Evolutionary conservation across 805 yeast species (phyloP), one percentile per base, ranked within the genome.

Genomic region (Lipomyces lipofer): DNA sequence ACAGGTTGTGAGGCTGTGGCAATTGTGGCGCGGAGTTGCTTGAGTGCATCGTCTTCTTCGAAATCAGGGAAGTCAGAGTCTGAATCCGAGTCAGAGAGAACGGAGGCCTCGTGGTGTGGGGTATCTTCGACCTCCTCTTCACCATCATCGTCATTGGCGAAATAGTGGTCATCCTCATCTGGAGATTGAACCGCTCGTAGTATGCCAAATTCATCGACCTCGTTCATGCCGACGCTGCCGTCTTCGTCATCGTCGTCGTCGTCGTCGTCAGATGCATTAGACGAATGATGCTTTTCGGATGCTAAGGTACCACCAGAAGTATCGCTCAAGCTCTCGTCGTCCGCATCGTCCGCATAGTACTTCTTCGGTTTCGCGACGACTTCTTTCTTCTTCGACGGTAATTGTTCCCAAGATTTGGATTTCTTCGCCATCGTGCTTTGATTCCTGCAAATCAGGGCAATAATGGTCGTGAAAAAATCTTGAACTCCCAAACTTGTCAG

Each of bases 61-160:
- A 83, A 59, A 84, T 81, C 66, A 81, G 85, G 28, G 87, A 80
- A 68, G 80, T 78, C 63, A 84, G 86, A 91, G 54, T 80, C 95
- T 0, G 94, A 84, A 0, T 94, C 96, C 15, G 10, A 12, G 17
- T 42, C 19, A 12, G 45, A 42, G 32, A 55, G 88, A 71, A 0
- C 13, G 5, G 45, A 4, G 7, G 32, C 17, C 17, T 13, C 24
- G 19, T 3, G 15, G 10, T 42, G 28, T 9, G 17, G 13, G 4
- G 32, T 21, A 3, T 25, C 32, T 19, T 42, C 32, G 45, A 12
- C 87, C 69, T 72, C 69, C 35, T 51, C 58, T 4, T 65, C 67
- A 27, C 25, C 17, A n/a, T 28, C 17, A 43, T 28, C 49, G 15
- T 38, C 53, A 7, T 19, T 38, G n/a, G 22, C 45, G 13, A 7